Evolutionary conservation across 2,329 filamentous ascomycete species (phyloP).

Genomic region (Paecilomyces formosus): DNA sequence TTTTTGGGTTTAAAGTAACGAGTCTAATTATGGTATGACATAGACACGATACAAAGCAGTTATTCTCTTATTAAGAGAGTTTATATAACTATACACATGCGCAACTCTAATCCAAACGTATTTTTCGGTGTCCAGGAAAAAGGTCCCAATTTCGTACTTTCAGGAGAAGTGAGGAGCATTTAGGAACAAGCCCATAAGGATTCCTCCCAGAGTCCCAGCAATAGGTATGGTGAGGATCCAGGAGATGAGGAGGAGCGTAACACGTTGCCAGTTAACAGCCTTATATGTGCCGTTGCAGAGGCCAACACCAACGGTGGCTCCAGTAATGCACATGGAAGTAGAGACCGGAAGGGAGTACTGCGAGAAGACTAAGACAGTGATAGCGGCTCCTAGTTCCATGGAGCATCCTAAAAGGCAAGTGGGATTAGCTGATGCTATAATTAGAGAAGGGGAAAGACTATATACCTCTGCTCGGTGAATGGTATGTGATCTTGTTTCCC

Average conservation of each 20-base stretch:
- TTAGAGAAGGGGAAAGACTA: background rate
- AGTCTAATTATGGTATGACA: too few relatives aligned
- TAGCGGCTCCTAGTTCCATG: constrained; percentile 74
- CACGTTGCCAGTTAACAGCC: constrained; percentile 70
- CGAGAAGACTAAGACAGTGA: constrained; percentile 69
- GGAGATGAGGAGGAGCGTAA: constrained; percentile 57
- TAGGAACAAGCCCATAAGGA: constrained; percentile 47
- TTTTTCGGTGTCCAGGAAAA: too few relatives aligned
- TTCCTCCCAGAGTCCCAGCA: constrained; percentile 49
- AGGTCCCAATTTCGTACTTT: too few relatives aligned
- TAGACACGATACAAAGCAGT: too few relatives aligned
- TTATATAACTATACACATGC: too few relatives aligned
- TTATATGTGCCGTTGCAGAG: constrained; percentile 66
- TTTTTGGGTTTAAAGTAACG: too few relatives aligned
- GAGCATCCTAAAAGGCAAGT: constrained; percentile 41
- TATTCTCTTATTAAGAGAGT: too few relatives aligned
- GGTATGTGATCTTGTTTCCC: constrained; percentile 74
- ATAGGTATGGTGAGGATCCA: constrained; percentile 62
- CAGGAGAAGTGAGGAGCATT: constrained; percentile 52
- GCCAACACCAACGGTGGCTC: constrained; percentile 69
- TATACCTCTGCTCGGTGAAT: constrained; percentile 47
- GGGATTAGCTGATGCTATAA: constrained; percentile 5
- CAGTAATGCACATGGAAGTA: constrained; percentile 73
- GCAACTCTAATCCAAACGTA: too few relatives aligned
- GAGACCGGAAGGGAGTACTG: constrained; percentile 70